Conservation (phyloP, 2,329 filamentous ascomycete species). For the Hymenoscyphus scutula region DNA sequence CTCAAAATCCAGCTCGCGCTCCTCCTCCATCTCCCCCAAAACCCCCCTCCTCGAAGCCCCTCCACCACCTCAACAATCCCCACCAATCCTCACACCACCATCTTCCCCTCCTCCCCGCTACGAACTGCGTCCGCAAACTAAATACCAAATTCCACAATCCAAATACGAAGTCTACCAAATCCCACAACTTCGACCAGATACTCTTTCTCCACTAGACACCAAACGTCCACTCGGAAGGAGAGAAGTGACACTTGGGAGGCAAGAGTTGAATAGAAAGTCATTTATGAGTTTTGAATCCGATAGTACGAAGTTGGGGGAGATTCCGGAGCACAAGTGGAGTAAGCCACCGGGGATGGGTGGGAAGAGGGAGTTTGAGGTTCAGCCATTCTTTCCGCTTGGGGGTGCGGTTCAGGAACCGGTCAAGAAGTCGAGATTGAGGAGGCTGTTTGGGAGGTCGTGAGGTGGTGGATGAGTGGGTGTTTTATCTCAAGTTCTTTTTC, state of each 20-base stretch:
- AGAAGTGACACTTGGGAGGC: too few relatives aligned
- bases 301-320: conserved; percentile 48
- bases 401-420: conserved; percentile 24
- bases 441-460: conserved; percentile 24
- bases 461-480: not conserved
- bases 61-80: not conserved
- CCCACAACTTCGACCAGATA: not conserved
- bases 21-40: conserved; percentile 1
- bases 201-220: not conserved
- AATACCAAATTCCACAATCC: not conserved
- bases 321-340: conserved; percentile 32
- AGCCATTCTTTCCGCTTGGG: conserved; percentile 24
- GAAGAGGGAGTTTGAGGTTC: conserved; percentile 22
- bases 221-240: too few relatives aligned
- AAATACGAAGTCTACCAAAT: not conserved
- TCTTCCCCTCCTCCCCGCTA: not conserved
- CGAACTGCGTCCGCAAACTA: not conserved
- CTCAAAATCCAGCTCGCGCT: conserved; percentile 10
- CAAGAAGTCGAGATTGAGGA: conserved; percentile 25
- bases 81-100: not conserved
- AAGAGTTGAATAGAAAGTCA: conserved; percentile 28
- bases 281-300: conserved; percentile 42
- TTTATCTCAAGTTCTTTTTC: not conserved
- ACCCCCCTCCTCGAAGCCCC: conserved; percentile 3
- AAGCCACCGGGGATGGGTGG: not conserved